phyloP scores from a whole-genome alignment of 83 land plant species.

The Picea abies region DNA sequence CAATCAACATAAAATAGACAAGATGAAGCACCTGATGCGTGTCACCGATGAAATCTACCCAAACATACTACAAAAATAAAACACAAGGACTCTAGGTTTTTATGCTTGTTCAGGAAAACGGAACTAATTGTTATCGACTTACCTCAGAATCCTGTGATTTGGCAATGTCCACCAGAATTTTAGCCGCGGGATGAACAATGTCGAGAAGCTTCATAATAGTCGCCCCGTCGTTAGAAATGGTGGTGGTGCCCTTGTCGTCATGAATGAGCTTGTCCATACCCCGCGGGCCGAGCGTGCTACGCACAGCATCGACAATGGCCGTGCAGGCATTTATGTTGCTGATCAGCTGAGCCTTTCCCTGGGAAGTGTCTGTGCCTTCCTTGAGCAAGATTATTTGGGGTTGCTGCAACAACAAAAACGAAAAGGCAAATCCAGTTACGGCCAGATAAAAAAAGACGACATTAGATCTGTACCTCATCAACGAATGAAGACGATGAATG shows the following conservation, averaged over 20 bases:
- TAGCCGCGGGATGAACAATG: conserved; percentile 96
- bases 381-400: conserved; percentile 95
- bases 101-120: too few species aligned
- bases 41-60: too few species aligned
- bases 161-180: conserved; percentile 97
- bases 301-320: conserved; percentile 85
- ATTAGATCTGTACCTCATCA: too few species aligned
- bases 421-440: not conserved
- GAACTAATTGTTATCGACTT: not conserved
- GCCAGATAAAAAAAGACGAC: not conserved
- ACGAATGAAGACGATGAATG: not conserved
- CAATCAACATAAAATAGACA: too few species aligned
- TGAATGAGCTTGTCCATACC: conserved; percentile 99
- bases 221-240: conserved; percentile 97
- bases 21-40: too few species aligned
- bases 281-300: conserved; percentile 91
- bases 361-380: conserved; percentile 98
- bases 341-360: conserved; percentile 94
- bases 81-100: too few species aligned
- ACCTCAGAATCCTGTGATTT: conserved; percentile 99
- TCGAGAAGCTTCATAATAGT: conserved; percentile 99
- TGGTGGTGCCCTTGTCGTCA: conserved; percentile 84
- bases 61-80: too few species aligned
- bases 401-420: conserved; percentile 59
- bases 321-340: conserved; percentile 98